These are phyloP conservation scores for Penicillium capsulatum DNA, from an alignment of 2,329 filamentous ascomycete genomes.

Conservation along the genomic window DNA sequence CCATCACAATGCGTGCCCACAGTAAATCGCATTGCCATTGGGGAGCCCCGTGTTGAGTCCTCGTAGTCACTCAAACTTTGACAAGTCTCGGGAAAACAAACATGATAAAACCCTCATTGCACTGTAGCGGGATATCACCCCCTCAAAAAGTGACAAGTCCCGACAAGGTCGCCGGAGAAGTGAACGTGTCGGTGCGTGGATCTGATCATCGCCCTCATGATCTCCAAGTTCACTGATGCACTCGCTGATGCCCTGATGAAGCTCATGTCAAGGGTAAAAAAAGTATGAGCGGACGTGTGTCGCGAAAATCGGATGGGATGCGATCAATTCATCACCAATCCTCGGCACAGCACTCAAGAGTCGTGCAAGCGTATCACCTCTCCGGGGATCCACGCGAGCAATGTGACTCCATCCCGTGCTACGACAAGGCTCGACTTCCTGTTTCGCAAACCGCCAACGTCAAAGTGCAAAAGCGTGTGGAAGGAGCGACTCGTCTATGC, in stretches of 20 bases:
- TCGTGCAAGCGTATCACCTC: conserved; percentile 37
- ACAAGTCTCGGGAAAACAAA: conserved; percentile 1
- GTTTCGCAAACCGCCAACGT: conserved; percentile 30
- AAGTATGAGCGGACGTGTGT: conserved; percentile 23
- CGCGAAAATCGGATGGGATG: conserved; percentile 25
- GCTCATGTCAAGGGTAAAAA: conserved; percentile 17
- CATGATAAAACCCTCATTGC: conserved; percentile 5
- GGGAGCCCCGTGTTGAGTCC: conserved; percentile 6
- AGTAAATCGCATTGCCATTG: conserved; percentile 6
- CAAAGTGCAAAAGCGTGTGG: conserved; percentile 26
- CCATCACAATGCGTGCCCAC: conserved; percentile 5
- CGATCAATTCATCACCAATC: conserved; percentile 25
- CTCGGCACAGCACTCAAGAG: conserved; percentile 31
- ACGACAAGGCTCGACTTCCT: conserved; percentile 57
- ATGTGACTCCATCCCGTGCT: conserved; percentile 43
- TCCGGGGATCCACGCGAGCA: conserved; percentile 48
- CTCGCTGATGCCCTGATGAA: conserved; percentile 48
- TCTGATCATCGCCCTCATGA: conserved; percentile 11
- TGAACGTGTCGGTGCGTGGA: not conserved
- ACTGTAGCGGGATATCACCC: conserved; percentile 20
- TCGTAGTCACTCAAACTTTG: conserved; percentile 7
- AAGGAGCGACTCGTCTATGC: conserved; percentile 38
- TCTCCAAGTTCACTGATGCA: conserved; percentile 48
- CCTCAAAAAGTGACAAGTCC: conserved; percentile 9
- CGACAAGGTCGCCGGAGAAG: conserved; percentile 3